Percentiles rank a stretch among this genome's conserved stretches.
phyloP scores from a whole-genome alignment of 179 eudicot genomes.

The Spergularia azorica region DNA sequence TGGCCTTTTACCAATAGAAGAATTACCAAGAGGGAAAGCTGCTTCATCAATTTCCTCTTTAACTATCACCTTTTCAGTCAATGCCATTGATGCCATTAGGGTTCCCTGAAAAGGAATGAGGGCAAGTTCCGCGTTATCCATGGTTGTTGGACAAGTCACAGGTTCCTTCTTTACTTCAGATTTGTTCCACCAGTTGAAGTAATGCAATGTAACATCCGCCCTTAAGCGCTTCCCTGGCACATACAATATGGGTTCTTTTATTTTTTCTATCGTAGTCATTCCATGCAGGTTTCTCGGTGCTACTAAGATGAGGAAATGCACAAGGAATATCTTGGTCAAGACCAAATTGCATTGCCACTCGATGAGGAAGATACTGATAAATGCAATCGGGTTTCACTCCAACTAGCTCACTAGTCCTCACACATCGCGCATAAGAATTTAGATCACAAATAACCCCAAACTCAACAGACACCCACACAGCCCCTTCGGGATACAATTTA shows the following conservation, averaged over 20 bases:
- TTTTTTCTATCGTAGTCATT: too few species aligned
- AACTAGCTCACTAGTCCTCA: conserved; percentile 38
- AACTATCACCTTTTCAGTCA: too few species aligned
- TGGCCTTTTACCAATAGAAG: too few species aligned
- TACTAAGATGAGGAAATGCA: conserved; percentile 1
- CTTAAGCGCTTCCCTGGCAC: conserved; percentile 31
- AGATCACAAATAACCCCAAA: conserved; percentile 21
- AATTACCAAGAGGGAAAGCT: too few species aligned
- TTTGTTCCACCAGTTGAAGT: conserved; percentile 47
- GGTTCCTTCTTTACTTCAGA: not conserved
- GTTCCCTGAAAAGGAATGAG: too few species aligned
- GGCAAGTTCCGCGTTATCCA: too few species aligned
- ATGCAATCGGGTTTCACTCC: conserved; percentile 49
- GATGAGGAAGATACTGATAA: conserved; percentile 49
- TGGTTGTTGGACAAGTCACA: too few species aligned
- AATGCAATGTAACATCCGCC: conserved; percentile 37
- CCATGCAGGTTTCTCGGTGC: conserved; percentile 22
- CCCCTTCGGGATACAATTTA: conserved; percentile 27
- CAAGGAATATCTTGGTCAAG: conserved; percentile 52
- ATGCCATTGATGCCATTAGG: too few species aligned
- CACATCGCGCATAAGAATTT: conserved; percentile 39
- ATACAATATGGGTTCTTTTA: conserved; percentile 31
- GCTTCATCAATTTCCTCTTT: too few species aligned
- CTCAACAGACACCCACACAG: conserved; percentile 14
- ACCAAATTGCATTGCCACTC: conserved; percentile 65